phyloP scores from a whole-genome alignment of 257 asterid species.

The Ophiorrhiza pumila region DNA sequence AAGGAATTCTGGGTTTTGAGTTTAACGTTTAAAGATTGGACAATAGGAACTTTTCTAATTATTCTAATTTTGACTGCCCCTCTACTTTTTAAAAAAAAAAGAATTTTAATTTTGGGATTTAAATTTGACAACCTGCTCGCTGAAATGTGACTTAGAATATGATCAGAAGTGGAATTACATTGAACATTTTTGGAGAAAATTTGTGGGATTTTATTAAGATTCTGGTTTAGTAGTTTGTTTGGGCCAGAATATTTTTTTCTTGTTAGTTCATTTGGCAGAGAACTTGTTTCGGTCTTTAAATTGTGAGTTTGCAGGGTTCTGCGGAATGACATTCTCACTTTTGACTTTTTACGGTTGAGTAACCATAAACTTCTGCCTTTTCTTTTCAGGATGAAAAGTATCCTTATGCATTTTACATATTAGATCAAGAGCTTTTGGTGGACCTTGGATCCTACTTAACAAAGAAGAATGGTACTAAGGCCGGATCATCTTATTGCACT shows the following conservation, averaged over 20 bases:
- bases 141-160: neutral
- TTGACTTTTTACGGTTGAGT: neutral
- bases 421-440: constrained; percentile 76
- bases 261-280: no score
- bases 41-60: no score
- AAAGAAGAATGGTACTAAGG: constrained; percentile 60
- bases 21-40: neutral
- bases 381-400: constrained; percentile 68
- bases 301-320: neutral
- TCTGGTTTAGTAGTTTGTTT: neutral
- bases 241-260: neutral
- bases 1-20: neutral
- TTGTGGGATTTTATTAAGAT: neutral
- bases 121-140: neutral
- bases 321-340: no score
- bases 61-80: neutral
- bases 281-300: neutral
- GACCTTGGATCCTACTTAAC: constrained; percentile 72
- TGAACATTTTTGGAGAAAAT: neutral
- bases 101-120: neutral
- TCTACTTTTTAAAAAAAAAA: no score
- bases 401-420: constrained; percentile 86
- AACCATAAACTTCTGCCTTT: constrained; percentile 6
- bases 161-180: neutral
- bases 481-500: neutral